Evolutionary conservation across 345 rosid genomes (phyloP).

Genomic region (Reutealis trisperma): DNA sequence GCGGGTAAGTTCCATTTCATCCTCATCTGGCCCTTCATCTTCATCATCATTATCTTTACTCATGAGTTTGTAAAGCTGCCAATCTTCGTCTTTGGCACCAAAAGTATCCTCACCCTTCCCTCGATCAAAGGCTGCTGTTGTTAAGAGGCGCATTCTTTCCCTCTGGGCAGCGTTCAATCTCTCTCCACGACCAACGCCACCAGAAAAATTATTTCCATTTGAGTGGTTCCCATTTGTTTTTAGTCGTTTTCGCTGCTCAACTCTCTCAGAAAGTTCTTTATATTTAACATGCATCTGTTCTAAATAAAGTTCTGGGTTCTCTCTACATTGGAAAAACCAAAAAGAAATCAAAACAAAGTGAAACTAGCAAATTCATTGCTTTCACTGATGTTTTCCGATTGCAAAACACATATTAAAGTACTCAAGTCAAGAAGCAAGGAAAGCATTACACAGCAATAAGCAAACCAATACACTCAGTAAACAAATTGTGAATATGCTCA

Average conservation of each 20-base stretch:
- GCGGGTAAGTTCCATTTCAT: slow-evolving; percentile 71
- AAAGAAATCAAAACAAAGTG: slow-evolving; percentile 6
- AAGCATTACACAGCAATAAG: too few relatives aligned
- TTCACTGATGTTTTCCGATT: not conserved
- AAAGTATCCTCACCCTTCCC: slow-evolving; percentile 96
- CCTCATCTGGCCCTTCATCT: slow-evolving; percentile 66
- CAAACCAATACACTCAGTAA: not conserved
- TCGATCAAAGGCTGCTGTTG: slow-evolving; percentile 95
- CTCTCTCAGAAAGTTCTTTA: slow-evolving; percentile 76
- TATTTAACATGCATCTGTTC: slow-evolving; percentile 69
- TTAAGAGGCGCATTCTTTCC: slow-evolving; percentile 92
- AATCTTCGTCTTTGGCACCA: slow-evolving; percentile 92
- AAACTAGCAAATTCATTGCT: not conserved
- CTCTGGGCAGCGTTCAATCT: slow-evolving; percentile 93
- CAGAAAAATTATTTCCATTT: slow-evolving; percentile 67
- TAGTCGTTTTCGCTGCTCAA: slow-evolving; percentile 81
- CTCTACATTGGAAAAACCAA: slow-evolving; percentile 44
- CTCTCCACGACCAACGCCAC: slow-evolving; percentile 93
- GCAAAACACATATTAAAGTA: not conserved
- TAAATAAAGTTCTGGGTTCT: slow-evolving; percentile 80
- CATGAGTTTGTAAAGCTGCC: slow-evolving; percentile 96
- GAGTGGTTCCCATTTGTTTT: slow-evolving; percentile 74
- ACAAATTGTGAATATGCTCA: not conserved
- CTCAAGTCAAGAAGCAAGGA: not conserved
- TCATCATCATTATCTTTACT: slow-evolving; percentile 86